phyloP scores from a whole-genome alignment of 1,284 basidiomycete species.

The Ceratobasidium sp. region DNA sequence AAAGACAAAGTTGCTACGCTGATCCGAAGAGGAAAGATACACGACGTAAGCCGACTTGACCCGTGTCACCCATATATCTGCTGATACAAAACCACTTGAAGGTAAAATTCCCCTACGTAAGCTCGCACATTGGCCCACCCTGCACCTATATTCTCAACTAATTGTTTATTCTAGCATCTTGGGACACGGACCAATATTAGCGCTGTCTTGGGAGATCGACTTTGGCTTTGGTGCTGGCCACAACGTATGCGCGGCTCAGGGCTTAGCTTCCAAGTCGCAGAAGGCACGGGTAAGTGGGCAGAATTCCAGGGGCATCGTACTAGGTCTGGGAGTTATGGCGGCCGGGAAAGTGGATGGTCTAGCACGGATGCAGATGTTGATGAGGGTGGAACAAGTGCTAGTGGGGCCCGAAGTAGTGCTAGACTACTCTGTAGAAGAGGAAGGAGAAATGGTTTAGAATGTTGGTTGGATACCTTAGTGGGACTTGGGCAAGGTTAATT shows the following conservation, averaged over 20 bases:
- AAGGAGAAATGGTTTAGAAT: slow-evolving; percentile 33
- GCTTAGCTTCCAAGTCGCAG: slow-evolving; percentile 73
- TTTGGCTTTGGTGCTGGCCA: slow-evolving; percentile 85
- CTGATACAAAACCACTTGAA: slow-evolving; percentile 46
- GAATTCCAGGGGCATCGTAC: slow-evolving; percentile 52
- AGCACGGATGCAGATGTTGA: slow-evolving; percentile 35
- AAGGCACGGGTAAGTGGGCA: slow-evolving; percentile 80
- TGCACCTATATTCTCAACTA: slow-evolving; percentile 10
- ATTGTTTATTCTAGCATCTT: slow-evolving; percentile 25
- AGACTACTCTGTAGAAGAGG: slow-evolving; percentile 28
- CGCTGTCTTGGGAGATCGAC: slow-evolving; percentile 76
- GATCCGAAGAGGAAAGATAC: slow-evolving; percentile 83
- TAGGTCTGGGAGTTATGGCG: slow-evolving; percentile 27
- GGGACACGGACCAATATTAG: slow-evolving; percentile 61
- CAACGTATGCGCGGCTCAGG: slow-evolving; percentile 69
- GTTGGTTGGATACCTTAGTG: slow-evolving; percentile 23
- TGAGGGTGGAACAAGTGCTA: slow-evolving; percentile 22
- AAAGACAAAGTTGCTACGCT: slow-evolving; percentile 92
- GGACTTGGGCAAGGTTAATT: too few relatives aligned
- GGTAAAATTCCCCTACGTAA: slow-evolving; percentile 92
- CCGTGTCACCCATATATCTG: slow-evolving; percentile 7
- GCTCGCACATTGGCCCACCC: slow-evolving; percentile 45
- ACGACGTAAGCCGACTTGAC: slow-evolving; percentile 60
- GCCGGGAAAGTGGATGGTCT: slow-evolving; percentile 27
- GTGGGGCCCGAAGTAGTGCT: slow-evolving; percentile 16